Evolutionary conservation across 345 rosid species (phyloP).

Genomic region (Hibiscus mutabilis): DNA sequence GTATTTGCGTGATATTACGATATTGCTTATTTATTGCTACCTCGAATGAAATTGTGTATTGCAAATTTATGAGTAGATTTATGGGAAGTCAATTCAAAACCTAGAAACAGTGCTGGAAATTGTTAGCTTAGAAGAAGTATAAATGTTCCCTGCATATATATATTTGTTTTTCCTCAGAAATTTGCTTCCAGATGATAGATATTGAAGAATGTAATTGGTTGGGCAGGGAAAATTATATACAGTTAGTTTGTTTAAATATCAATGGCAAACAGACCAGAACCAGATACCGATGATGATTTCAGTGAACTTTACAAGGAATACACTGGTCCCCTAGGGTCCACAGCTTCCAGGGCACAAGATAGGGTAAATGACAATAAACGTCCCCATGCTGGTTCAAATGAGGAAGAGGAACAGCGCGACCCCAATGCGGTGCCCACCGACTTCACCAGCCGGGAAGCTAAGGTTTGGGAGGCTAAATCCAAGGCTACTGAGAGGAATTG

Average conservation of each 20-base stretch:
- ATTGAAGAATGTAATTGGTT: constrained; percentile 1
- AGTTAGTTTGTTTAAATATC: constrained; percentile 12
- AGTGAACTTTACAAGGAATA: constrained; percentile 95
- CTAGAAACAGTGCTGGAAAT: not conserved
- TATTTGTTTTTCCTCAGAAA: not conserved
- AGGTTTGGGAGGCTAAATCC: constrained; percentile 99
- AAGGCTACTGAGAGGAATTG: constrained; percentile 98
- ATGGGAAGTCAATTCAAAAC: not conserved
- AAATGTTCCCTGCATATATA: not conserved
- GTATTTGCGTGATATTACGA: too few relatives aligned
- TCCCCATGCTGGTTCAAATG: constrained; percentile 53
- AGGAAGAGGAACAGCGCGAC: constrained; percentile 76
- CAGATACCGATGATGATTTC: constrained; percentile 83
- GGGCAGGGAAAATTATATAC: constrained; percentile 17
- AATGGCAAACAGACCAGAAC: constrained; percentile 76
- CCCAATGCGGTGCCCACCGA: constrained; percentile 97
- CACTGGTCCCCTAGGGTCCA: constrained; percentile 66
- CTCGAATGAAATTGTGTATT: not conserved
- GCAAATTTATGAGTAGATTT: not conserved
- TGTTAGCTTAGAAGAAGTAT: not conserved
- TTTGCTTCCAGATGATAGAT: not conserved
- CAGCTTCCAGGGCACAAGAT: constrained; percentile 37
- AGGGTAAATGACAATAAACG: constrained; percentile 41
- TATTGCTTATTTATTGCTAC: not conserved
- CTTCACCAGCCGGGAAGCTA: constrained; percentile 96